These are phyloP conservation scores for Botrytis byssoidea DNA, from an alignment of 2,329 filamentous ascomycete genomes.

Conservation along the genomic window DNA sequence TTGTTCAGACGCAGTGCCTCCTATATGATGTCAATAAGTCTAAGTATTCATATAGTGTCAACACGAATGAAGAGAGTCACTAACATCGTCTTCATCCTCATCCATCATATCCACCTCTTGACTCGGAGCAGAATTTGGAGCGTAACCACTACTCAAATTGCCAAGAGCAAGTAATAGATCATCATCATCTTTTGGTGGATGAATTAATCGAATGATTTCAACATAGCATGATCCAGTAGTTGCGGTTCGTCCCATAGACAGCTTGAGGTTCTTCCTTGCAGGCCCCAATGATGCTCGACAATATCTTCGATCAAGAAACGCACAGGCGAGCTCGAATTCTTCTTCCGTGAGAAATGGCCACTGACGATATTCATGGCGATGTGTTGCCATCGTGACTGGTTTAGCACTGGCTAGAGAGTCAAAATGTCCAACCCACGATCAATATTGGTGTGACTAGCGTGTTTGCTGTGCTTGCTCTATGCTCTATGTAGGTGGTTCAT, in stretches of 20 bases:
- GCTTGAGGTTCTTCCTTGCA: slow-evolving; percentile 53
- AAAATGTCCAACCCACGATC: neutral
- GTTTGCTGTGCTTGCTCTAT: neutral
- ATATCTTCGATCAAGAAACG: slow-evolving; percentile 59
- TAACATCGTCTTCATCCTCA: slow-evolving; percentile 37
- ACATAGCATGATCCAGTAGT: slow-evolving; percentile 36
- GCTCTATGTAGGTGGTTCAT: neutral
- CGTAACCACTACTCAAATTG: slow-evolving; percentile 27
- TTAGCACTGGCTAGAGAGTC: slow-evolving; percentile 11
- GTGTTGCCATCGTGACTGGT: slow-evolving; percentile 27
- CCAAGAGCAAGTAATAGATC: slow-evolving; percentile 34
- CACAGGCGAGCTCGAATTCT: slow-evolving; percentile 66
- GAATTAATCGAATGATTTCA: slow-evolving; percentile 36
- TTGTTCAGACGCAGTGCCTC: slow-evolving; percentile 29
- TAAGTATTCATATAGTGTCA: neutral
- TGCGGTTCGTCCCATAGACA: slow-evolving; percentile 46
- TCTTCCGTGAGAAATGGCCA: slow-evolving; percentile 61
- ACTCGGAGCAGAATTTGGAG: slow-evolving; percentile 19
- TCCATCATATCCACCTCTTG: slow-evolving; percentile 33
- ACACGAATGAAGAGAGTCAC: slow-evolving; percentile 15
- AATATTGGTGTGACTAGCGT: neutral
- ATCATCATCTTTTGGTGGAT: slow-evolving; percentile 33
- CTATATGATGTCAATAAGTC: slow-evolving; percentile 23
- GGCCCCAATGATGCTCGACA: slow-evolving; percentile 57
- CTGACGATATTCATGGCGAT: slow-evolving; percentile 43